Percentiles rank a stretch among this genome's conserved stretches.
These are phyloP conservation scores for Hypoxylon trugodes DNA, from an alignment of 495 filamentous ascomycete genomes.

Conservation along the genomic window DNA sequence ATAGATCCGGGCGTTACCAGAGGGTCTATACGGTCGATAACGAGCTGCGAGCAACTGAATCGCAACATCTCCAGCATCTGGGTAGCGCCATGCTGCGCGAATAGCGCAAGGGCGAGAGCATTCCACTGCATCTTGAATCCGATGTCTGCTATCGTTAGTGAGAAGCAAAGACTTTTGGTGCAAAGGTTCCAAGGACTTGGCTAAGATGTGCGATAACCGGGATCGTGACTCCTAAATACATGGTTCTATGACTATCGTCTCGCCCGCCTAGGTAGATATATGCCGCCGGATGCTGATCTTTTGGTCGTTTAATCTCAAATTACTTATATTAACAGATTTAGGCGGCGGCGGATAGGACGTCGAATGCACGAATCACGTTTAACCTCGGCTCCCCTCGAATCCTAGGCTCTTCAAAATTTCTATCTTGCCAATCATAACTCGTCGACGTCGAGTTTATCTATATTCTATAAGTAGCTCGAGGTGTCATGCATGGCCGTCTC, in stretches of 20 bases:
- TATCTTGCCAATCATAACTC: slow-evolving; percentile 28
- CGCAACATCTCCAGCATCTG: slow-evolving; percentile 48
- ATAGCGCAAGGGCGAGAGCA: slow-evolving; percentile 45
- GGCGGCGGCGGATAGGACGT: slow-evolving; percentile 37
- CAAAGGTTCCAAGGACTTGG: slow-evolving; percentile 8
- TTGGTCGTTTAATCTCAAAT: slow-evolving; percentile 41
- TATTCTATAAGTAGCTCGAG: slow-evolving; percentile 5
- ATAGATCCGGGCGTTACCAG: slow-evolving; percentile 66
- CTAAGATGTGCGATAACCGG: slow-evolving; percentile 18
- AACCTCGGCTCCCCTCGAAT: slow-evolving; percentile 21
- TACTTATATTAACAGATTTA: slow-evolving; percentile 47
- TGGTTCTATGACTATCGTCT: background rate
- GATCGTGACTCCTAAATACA: slow-evolving; percentile 36
- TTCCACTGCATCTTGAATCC: slow-evolving; percentile 50
- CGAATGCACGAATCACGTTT: slow-evolving; percentile 30
- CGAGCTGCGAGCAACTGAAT: slow-evolving; percentile 53
- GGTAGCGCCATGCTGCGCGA: slow-evolving; percentile 43
- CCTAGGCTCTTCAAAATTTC: slow-evolving; percentile 15
- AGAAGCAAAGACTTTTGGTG: slow-evolving; percentile 27
- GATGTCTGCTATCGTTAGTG: slow-evolving; percentile 28
- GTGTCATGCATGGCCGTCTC: slow-evolving; percentile 14
- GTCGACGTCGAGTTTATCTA: slow-evolving; percentile 7
- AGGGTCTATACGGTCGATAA: slow-evolving; percentile 70
- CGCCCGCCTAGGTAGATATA: too few relatives aligned
- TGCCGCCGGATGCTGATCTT: slow-evolving; percentile 39